Evolutionary conservation across 2,329 filamentous ascomycete genomes (phyloP).

Genomic region (Corniculantispora saksenae): DNA sequence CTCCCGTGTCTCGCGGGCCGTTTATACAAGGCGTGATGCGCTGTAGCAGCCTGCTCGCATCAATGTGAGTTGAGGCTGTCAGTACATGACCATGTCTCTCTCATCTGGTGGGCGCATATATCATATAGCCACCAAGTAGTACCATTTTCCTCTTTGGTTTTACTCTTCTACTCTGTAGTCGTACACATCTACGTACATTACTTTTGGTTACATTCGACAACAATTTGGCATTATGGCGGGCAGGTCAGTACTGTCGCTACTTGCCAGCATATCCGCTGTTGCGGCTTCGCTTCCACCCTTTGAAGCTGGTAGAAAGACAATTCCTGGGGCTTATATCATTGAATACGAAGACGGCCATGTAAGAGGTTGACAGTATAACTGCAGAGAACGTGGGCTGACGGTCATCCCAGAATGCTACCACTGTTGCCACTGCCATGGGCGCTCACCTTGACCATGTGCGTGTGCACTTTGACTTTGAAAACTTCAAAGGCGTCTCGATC

Average conservation of each 20-base stretch:
- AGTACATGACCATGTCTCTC: background rate
- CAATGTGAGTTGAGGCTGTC: background rate
- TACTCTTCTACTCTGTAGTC: background rate
- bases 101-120: background rate
- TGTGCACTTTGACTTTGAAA: slow-evolving; percentile 6
- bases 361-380: background rate
- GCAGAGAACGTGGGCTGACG: background rate
- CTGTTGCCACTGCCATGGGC: slow-evolving; percentile 8
- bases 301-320: background rate
- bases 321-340: slow-evolving; percentile 2
- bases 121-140: background rate
- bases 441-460: background rate
- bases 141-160: background rate
- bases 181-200: background rate
- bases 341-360: slow-evolving; percentile 7
- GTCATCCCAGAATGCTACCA: background rate
- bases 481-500: slow-evolving; percentile 9
- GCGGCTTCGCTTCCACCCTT: background rate
- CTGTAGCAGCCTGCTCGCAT: background rate
- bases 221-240: background rate
- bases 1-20: background rate
- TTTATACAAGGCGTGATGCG: background rate
- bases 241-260: background rate
- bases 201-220: background rate
- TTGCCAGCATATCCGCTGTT: background rate